Base-by-base conservation (phyloP, 192 early-diverging fungal genomes). In the Coemansia sp. region DNA sequence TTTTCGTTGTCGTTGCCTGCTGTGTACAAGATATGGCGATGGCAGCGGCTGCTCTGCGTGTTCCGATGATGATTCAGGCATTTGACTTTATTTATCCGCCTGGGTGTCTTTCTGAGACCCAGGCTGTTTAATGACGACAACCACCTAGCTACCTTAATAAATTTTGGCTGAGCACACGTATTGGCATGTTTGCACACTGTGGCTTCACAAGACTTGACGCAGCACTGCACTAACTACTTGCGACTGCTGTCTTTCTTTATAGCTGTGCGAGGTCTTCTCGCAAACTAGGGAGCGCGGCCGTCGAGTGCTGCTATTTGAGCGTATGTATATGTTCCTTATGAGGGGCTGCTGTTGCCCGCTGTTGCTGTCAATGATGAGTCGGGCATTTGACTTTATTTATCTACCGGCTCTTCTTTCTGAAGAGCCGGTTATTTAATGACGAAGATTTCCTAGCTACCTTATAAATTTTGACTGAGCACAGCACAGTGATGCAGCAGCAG, bases 371-470 rank as follows among this genome's bases (percentile, higher is more conserved):
- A 54, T 72, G 70, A 72, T 76, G 74, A 76, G 53, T 65, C 68
- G 67, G 74, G 74, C 74, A 76, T 76, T 76, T 76, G 74, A 67
- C 74, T 76, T 62, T 65, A 76, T 76, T 69, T 70, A 71, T 58
- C 40, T 46, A 32, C 41, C 7, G 9, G 41, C 6, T 3, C 4
- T 7, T 38, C 68, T 66, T 67, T 71, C 49, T 70, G 63, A 51
- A 67, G 22, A 5, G 1, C 67, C 14, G 41, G 3, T 29, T n/a
- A 51, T 58, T 29, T 71, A 70, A 76, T 76, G 74, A 70, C 74
- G 74, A 76, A 36, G 70, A 67, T 20, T 31, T 20, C 68, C 74
- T 76, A 69, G 68, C 74, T 76, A 76, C 74, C 74, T 67, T 67
- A 67, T 47, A 31, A 47, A 41, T 58, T 59, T 66, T 76, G 64